Conservation (phyloP, 352 stramenopile genomes). For the Hyaloperonospora arabidopsidis region DNA sequence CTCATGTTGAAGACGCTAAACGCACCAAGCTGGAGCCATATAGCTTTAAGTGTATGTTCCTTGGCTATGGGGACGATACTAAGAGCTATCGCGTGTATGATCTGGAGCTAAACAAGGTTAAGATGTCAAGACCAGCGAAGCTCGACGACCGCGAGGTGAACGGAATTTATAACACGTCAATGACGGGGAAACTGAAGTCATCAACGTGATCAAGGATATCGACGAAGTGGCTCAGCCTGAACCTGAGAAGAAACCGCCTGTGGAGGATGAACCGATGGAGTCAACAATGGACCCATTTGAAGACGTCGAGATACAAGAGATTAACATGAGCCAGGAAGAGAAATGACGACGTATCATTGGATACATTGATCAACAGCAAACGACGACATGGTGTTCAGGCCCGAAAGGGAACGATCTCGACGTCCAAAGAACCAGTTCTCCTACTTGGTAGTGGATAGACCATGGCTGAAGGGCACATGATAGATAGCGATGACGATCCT, state of each 20-base stretch:
- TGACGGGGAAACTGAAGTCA: not conserved
- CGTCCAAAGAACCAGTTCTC: slow-evolving; percentile 1
- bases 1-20: slow-evolving; percentile 16
- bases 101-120: slow-evolving; percentile 10
- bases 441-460: not conserved
- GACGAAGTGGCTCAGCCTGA: slow-evolving; percentile 3
- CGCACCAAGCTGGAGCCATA: not conserved
- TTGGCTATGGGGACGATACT: not conserved
- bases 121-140: slow-evolving; percentile 11
- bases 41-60: not conserved
- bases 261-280: not conserved
- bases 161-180: slow-evolving; percentile 8
- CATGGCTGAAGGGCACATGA: not conserved
- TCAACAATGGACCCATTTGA: not conserved
- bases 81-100: slow-evolving; percentile 14
- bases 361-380: not conserved
- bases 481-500: not conserved
- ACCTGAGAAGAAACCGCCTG: not conserved
- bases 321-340: not conserved
- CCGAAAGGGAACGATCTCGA: too few relatives aligned
- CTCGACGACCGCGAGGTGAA: slow-evolving; percentile 14
- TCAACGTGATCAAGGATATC: slow-evolving; percentile 1
- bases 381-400: too few relatives aligned
- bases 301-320: not conserved
- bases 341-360: not conserved